Evolutionary conservation across 345 rosid genomes (phyloP), one percentile per base, ranked within the genome.

Genomic region (Eucalyptus decipiens): DNA sequence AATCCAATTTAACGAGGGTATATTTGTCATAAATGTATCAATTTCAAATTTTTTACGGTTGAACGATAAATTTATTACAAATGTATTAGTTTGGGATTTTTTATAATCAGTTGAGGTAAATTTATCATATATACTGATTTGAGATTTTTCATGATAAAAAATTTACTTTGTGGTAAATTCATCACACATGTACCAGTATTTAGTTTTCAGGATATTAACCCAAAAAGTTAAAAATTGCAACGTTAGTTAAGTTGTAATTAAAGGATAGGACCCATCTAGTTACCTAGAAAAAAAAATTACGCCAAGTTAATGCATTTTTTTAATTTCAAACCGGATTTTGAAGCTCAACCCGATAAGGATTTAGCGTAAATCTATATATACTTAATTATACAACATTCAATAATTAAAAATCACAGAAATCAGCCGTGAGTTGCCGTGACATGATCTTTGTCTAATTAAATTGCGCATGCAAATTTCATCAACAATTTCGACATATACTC

Each of bases 51-150:
- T 52, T 52, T 52, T 52, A 8, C 2, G 0, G 0, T 52, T 0
- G 5, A 19, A 19, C 56, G 0, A 52, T 52, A 52, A 52, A 52
- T 52, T 52, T 52, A 19, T 3, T 19, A 52, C 1, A 52, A 52
- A 52, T 52, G 0, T 8, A 52, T 8, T 2, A 8, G 0, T 52
- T 19, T 52, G 0, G 0, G 10, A 52, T 52, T 52, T 52, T 52
- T 52, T 52, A 19, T 19, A 0, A 52, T 52, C 0, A 3, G 0
- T 52, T 8, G 0, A 1, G 0, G 0, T 52, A 52, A 19, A 52
- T 52, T 52, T 18, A 0, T 52, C 4, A 51, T 0, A 8, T 52
- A 4, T 19, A 52, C 0, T 1, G 1, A 0, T 21, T 52, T 8
- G 0, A 2, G 0, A 4, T 21, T 52, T 52, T 21, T 52, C 58